A percentile compares a stretch with the other conserved stretches of the same genome.
These are phyloP conservation scores for Dillenia suffruticosa DNA, from an alignment of 164 flowering plant genomes.

Conservation along the genomic window DNA sequence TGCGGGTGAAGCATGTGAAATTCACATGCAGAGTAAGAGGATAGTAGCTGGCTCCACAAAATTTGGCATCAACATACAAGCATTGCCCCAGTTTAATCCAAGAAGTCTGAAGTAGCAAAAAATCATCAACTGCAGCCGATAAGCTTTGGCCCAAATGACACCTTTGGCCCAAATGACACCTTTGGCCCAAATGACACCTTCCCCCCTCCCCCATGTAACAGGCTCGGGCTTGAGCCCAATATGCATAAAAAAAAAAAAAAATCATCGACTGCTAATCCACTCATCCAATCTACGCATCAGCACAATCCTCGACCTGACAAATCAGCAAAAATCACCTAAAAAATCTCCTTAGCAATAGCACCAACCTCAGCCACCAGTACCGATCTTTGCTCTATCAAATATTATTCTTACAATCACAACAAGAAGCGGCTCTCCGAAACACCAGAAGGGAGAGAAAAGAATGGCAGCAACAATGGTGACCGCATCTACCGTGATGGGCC, in stretches of 20 bases:
- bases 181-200: too few relatives aligned
- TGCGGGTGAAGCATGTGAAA: too few relatives aligned
- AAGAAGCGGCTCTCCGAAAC: background rate
- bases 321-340: background rate
- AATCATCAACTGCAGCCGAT: too few relatives aligned
- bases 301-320: too few relatives aligned
- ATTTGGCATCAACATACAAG: background rate
- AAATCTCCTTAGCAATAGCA: conserved; percentile 17
- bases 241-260: too few relatives aligned
- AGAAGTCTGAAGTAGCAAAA: conserved; percentile 42
- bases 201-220: too few relatives aligned
- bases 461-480: conserved; percentile 50
- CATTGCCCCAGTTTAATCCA: conserved; percentile 30
- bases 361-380: conserved; percentile 6
- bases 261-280: conserved; percentile 35
- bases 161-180: too few relatives aligned
- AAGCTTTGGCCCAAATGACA: too few relatives aligned
- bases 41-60: background rate
- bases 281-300: conserved; percentile 27
- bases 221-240: too few relatives aligned
- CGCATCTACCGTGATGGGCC: conserved; percentile 51
- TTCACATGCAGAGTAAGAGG: too few relatives aligned
- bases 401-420: too few relatives aligned
- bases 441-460: background rate
- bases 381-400: background rate